These are phyloP conservation scores for Penicillium riverlandense DNA, from an alignment of 495 filamentous ascomycete species.

Conservation along the genomic window DNA sequence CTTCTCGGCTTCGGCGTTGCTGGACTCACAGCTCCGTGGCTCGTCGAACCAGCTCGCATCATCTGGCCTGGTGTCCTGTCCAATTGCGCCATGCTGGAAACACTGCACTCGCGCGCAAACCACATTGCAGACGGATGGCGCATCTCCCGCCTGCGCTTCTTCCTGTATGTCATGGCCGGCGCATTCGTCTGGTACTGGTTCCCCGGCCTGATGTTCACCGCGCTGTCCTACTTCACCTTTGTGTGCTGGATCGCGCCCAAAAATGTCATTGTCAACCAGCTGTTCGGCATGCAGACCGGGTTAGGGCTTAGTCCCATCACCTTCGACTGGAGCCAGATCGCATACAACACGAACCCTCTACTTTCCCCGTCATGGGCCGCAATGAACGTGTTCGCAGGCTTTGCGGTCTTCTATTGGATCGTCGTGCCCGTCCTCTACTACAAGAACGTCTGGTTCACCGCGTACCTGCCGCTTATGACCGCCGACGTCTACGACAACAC, in stretches of 20 bases:
- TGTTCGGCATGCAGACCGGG: conserved; percentile 73
- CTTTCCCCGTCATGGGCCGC: conserved; percentile 80
- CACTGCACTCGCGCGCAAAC: conserved; percentile 46
- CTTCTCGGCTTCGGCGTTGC: conserved; percentile 48
- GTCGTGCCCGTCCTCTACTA: conserved; percentile 42
- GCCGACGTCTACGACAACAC: conserved; percentile 72
- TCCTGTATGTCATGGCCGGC: conserved; percentile 53
- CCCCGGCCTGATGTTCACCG: conserved; percentile 71
- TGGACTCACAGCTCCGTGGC: conserved; percentile 54
- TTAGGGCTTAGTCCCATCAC: conserved; percentile 75
- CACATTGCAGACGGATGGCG: conserved; percentile 40
- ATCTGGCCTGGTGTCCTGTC: conserved; percentile 83
- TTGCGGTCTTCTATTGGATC: conserved; percentile 78
- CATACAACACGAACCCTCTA: conserved; percentile 75
- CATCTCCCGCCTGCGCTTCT: conserved; percentile 74
- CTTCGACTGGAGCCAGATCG: conserved; percentile 78
- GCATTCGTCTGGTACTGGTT: conserved; percentile 69
- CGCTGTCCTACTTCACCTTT: conserved; percentile 77
- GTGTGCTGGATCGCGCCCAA: conserved; percentile 77
- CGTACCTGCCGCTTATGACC: conserved; percentile 17
- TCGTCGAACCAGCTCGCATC: conserved; percentile 75
- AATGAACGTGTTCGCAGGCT: conserved; percentile 66
- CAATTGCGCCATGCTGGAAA: conserved; percentile 74
- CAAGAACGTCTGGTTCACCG: conserved; percentile 51
- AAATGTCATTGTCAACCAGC: conserved; percentile 68